Evolutionary conservation across 345 rosid genomes (phyloP), one percentile per base, ranked within the genome.

Genomic region (Gossypium ekmanianum): DNA sequence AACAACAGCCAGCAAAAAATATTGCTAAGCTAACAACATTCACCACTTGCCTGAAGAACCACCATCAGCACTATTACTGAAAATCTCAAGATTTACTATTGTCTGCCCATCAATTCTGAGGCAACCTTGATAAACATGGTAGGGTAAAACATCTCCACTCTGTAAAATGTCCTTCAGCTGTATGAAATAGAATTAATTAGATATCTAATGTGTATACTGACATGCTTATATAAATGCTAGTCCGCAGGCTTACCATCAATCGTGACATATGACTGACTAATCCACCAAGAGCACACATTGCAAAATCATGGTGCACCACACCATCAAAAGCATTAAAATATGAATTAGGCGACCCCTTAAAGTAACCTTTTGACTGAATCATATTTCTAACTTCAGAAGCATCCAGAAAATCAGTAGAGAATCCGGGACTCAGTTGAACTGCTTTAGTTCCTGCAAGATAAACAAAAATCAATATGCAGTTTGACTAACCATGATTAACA

Each of bases 91-190:
- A 85, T 94, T 94, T 63, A 91, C 89, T 81, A 94, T 61, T 20
- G 97, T 91, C 81, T 94, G 98, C 55, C 98, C 98, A 80, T 94
- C 98, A 85, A 94, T 88, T 81, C 88, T 85, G 76, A 94, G 97
- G 87, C 88, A 90, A 64, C 94, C 94, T 55, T 73, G 82, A 81
- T 91, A 91, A 78, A 94, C 91, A 77, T 92, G 87, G 82, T 92
- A 94, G 61, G 98, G 95, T 26, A 79, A 68, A 69, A 94, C 84
- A 80, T 91, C 95, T 70, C 95, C 98, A 85, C 76, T 83, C 56
- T 71, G 82, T 81, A 92, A 84, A 80, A 88, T 86, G 83, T 92
- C 94, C 78, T 91, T 91, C 68, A 90, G 84, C 98, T 92, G 88
- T 55, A 78, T 41, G 59, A 72, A 73, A 75, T 69, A 48, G 56